A percentile compares a stretch with the other conserved stretches of the same genome.
phyloP scores from a whole-genome alignment of 2,329 filamentous ascomycete genomes.

The Paraphoma sp. region DNA sequence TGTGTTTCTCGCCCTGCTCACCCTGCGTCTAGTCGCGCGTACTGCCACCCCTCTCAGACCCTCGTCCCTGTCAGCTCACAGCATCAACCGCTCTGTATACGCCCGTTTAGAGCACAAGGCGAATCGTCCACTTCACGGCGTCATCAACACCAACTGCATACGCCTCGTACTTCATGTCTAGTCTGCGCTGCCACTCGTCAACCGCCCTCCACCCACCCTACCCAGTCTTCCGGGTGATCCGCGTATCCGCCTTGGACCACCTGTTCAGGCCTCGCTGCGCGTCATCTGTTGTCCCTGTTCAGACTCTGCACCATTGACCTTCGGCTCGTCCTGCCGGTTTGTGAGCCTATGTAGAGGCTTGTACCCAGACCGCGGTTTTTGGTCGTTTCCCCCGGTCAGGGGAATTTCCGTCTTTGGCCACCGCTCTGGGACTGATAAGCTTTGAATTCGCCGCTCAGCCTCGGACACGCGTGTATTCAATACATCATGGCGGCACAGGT shows the following conservation, averaged over 20 bases:
- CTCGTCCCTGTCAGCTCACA: background rate
- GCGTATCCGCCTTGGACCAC: slow-evolving; percentile 3
- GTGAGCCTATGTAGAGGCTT: no score
- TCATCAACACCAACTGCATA: background rate
- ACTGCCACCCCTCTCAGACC: background rate
- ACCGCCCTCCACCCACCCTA: background rate
- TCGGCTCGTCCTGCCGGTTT: background rate
- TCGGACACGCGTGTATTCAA: background rate
- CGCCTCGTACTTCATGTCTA: background rate
- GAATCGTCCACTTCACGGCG: background rate
- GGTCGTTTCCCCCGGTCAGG: background rate
- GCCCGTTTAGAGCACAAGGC: background rate
- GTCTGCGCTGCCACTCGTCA: background rate
- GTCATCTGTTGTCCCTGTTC: background rate
- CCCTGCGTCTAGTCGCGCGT: background rate
- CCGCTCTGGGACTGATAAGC: background rate
- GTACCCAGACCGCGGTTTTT: no score
- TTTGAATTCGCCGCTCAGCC: background rate
- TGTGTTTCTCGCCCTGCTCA: background rate
- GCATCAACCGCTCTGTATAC: background rate
- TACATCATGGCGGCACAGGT: background rate
- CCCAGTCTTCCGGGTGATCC: slow-evolving; percentile 4
- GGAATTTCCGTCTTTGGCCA: background rate
- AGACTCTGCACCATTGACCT: background rate
- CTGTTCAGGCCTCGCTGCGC: background rate